A percentile compares a stretch with the other conserved stretches of the same genome.
Evolutionary conservation across 495 filamentous ascomycete species (phyloP).

Genomic region (Neurospora sp.): DNA sequence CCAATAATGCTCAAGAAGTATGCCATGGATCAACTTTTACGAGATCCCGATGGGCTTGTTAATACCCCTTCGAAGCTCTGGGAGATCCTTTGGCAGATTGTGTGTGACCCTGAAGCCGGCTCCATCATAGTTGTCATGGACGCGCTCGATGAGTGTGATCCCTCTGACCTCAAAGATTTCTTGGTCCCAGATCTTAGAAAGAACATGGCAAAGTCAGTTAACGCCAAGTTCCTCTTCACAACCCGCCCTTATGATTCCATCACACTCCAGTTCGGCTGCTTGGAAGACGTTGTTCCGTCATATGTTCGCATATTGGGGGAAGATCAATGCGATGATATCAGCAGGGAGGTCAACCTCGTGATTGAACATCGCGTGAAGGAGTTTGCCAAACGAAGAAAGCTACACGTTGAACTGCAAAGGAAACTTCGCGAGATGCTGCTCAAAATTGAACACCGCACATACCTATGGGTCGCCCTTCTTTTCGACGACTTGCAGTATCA

Average conservation of each 20-base stretch:
- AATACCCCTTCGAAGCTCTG: conserved; percentile 31
- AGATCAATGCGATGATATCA: conserved; percentile 26
- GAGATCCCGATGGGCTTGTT: conserved; percentile 13
- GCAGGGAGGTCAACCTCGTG: conserved; percentile 34
- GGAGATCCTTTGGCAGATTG: conserved; percentile 25
- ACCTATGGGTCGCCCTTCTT: conserved; percentile 29
- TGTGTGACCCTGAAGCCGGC: conserved; percentile 27
- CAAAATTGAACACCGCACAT: conserved; percentile 23
- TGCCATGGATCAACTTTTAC: conserved; percentile 18
- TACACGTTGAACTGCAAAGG: conserved; percentile 10
- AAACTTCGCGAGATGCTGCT: conserved; percentile 18
- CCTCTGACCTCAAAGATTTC: neutral
- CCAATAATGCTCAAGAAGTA: conserved; percentile 20
- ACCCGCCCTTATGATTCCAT: conserved; percentile 39
- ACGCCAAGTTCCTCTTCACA: conserved; percentile 40
- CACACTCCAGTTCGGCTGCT: conserved; percentile 18
- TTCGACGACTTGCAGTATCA: conserved; percentile 6
- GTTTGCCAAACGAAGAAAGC: conserved; percentile 9
- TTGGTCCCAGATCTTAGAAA: conserved; percentile 5
- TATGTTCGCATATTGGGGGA: conserved; percentile 32
- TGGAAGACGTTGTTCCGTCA: conserved; percentile 14
- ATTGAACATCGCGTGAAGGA: conserved; percentile 24
- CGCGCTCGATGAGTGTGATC: conserved; percentile 34
- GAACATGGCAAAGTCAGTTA: neutral
- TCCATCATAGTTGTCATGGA: conserved; percentile 42